A percentile compares a stretch with the other conserved stretches of the same genome.
phyloP scores from a whole-genome alignment of 108 stramenopile species.

The Skeletonema potamos region DNA sequence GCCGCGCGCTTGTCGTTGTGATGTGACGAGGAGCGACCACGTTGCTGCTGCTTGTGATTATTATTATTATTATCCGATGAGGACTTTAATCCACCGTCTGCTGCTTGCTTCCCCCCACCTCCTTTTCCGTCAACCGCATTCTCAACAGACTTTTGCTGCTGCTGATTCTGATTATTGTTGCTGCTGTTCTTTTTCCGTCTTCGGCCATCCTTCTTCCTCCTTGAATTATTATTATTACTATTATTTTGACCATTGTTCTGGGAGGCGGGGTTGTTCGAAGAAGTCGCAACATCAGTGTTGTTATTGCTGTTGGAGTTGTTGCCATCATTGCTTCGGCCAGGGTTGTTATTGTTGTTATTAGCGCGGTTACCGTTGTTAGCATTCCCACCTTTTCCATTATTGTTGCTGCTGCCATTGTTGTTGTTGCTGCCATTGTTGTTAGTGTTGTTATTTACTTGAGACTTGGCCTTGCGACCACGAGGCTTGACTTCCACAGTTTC shows the following conservation, averaged over 20 bases:
- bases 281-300: constrained; percentile 5
- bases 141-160: constrained; percentile 23
- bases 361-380: constrained; percentile 14
- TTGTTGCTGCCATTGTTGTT: constrained; percentile 21
- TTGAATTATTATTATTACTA: constrained; percentile 6
- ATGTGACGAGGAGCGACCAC: neutral
- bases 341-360: neutral
- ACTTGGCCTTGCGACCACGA: constrained; percentile 44
- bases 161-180: constrained; percentile 28
- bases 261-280: neutral
- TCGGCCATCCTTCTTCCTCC: constrained; percentile 38
- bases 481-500: constrained; percentile 67
- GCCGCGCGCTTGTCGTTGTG: constrained; percentile 18
- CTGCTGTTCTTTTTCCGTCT: constrained; percentile 33
- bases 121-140: constrained; percentile 60
- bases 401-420: constrained; percentile 16
- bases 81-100: constrained; percentile 1
- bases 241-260: constrained; percentile 23
- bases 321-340: neutral
- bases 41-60: neutral
- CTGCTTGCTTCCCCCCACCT: constrained; percentile 15
- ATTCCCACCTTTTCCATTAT: constrained; percentile 40
- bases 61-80: neutral
- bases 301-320: constrained; percentile 2
- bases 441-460: constrained; percentile 11